phyloP scores from a whole-genome alignment of 2,329 filamentous ascomycete species.

The Epichloe uncinata region DNA sequence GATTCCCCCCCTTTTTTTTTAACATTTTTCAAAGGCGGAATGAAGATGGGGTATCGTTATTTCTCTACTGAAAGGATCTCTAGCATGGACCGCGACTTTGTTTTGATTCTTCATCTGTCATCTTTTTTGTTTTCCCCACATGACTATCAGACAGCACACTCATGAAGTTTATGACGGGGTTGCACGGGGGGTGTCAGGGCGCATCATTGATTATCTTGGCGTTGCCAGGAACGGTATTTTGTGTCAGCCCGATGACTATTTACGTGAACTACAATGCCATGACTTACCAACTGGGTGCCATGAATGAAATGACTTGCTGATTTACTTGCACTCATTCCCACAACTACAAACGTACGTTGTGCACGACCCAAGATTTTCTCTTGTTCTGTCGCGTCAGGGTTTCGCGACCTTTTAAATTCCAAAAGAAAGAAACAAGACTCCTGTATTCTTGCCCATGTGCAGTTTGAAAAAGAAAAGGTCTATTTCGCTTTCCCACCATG shows the following conservation, averaged over 20 bases:
- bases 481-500: conserved; percentile 6
- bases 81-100: neutral
- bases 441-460: neutral
- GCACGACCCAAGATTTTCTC: too few species aligned
- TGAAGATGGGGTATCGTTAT: too few species aligned
- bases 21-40: neutral
- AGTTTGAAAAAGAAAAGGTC: neutral
- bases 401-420: too few species aligned
- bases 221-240: neutral
- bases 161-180: neutral
- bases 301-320: too few species aligned
- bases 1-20: neutral
- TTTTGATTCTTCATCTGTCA: neutral
- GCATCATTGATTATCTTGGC: neutral
- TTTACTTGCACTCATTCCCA: too few species aligned
- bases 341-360: too few species aligned
- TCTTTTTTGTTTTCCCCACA: neutral
- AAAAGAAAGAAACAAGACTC: too few species aligned
- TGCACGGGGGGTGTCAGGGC: neutral
- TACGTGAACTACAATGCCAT: too few species aligned
- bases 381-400: too few species aligned
- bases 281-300: too few species aligned
- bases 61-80: neutral
- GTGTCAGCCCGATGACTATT: neutral
- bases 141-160: neutral